Evolutionary conservation across 2,329 filamentous ascomycete species (phyloP).

Genomic region (Clonostachys rhizophaga): DNA sequence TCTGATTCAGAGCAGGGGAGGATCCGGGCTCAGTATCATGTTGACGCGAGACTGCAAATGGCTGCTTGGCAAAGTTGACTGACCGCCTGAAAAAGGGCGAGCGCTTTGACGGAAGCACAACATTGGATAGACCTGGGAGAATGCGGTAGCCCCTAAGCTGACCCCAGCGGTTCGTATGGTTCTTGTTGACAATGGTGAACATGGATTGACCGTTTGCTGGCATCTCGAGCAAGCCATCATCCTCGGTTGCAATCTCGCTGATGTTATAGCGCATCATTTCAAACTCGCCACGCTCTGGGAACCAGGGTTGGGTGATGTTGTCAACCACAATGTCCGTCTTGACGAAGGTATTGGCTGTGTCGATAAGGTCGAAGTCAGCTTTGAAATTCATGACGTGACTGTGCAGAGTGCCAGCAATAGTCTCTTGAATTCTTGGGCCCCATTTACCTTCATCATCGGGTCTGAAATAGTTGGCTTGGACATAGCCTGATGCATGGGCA

Average conservation of each 20-base stretch:
- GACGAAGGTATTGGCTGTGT: constrained; percentile 27
- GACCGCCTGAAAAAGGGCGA: constrained; percentile 41
- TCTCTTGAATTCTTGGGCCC: constrained; percentile 25
- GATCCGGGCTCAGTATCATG: constrained; percentile 40
- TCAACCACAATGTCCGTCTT: constrained; percentile 21
- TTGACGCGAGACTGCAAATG: constrained; percentile 38
- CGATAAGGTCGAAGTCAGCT: constrained; percentile 31
- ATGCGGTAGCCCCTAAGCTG: constrained; percentile 41
- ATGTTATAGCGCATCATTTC: constrained; percentile 21
- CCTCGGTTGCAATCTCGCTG: constrained; percentile 15
- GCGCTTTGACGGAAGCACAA: constrained; percentile 37
- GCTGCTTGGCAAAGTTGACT: constrained; percentile 35
- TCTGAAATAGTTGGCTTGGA: constrained; percentile 28
- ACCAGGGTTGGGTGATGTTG: constrained; percentile 26
- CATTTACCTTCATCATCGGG: constrained; percentile 20
- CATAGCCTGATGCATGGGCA: constrained; percentile 30
- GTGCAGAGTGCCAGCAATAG: constrained; percentile 29
- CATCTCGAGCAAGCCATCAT: constrained; percentile 26
- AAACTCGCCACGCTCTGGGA: constrained; percentile 24
- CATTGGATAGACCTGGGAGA: constrained; percentile 22
- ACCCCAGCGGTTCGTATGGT: constrained; percentile 38
- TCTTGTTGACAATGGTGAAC: constrained; percentile 38
- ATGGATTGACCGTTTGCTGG: constrained; percentile 34
- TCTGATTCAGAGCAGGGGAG: constrained; percentile 29
- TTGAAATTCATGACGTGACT: constrained; percentile 33